phyloP scores from a whole-genome alignment of 108 stramenopile species.

The Ochromonas danica region DNA sequence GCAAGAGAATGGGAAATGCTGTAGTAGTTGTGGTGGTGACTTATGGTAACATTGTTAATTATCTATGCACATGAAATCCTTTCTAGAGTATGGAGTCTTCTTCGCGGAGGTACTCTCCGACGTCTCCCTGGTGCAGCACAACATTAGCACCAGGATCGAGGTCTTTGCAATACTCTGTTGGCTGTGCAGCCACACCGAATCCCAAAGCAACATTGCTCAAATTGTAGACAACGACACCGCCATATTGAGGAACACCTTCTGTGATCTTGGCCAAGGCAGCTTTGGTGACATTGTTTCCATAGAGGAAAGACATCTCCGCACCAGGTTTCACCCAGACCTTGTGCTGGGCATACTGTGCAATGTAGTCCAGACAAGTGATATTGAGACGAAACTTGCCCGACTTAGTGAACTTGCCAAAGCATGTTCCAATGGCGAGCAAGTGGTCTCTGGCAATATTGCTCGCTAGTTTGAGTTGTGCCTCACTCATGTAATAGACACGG shows the following conservation, averaged over 20 bases:
- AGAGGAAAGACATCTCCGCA: constrained; percentile 96
- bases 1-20: too few species aligned
- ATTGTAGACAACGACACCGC: constrained; percentile 93
- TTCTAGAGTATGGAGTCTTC: constrained; percentile 90
- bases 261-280: constrained; percentile 90
- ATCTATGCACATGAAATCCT: too few species aligned
- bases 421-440: constrained; percentile 83
- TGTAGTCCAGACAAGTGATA: constrained; percentile 87
- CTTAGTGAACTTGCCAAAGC: constrained; percentile 98
- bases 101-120: constrained; percentile 93
- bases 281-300: constrained; percentile 96
- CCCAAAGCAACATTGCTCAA: constrained; percentile 90
- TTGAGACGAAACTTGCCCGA: constrained; percentile 90
- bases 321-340: constrained; percentile 98
- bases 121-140: constrained; percentile 95
- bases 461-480: constrained; percentile 40
- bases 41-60: too few species aligned
- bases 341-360: constrained; percentile 85
- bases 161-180: constrained; percentile 80
- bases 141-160: constrained; percentile 92
- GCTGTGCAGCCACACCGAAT: constrained; percentile 96
- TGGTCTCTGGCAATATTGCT: constrained; percentile 61
- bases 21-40: too few species aligned
- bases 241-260: constrained; percentile 92
- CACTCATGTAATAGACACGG: constrained; percentile 91